phyloP scores from a whole-genome alignment of 305 asterid genomes.

The Fraxinus nigra region DNA sequence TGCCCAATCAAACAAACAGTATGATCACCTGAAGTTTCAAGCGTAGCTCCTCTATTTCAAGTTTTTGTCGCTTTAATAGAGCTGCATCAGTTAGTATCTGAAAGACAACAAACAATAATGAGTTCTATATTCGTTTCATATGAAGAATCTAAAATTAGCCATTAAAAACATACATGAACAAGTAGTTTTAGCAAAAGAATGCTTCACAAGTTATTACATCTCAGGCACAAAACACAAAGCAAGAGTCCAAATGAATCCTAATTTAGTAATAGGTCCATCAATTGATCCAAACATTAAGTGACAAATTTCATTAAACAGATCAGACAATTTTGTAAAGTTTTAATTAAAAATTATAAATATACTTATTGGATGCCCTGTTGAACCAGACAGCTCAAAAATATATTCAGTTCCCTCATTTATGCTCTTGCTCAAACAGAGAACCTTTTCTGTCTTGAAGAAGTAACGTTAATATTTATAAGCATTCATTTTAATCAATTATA shows the following conservation, averaged over 20 bases:
- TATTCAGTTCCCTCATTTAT: background rate
- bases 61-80: constrained; percentile 77
- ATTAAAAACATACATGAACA: background rate
- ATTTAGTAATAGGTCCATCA: background rate
- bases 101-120: constrained; percentile 22
- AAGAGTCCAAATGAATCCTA: background rate
- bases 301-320: background rate
- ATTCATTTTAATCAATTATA: background rate
- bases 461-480: background rate
- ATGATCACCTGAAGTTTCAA: constrained; percentile 76
- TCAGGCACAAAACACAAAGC: constrained; percentile 1
- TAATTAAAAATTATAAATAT: background rate
- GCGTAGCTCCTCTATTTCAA: constrained; percentile 86
- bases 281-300: background rate
- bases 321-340: background rate
- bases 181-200: background rate
- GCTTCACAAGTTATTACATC: background rate
- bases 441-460: constrained; percentile 1
- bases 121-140: constrained; percentile 15
- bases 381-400: background rate
- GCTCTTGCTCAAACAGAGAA: background rate
- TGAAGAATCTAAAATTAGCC: constrained; percentile 7
- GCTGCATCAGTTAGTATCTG: constrained; percentile 97
- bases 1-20: constrained; percentile 9
- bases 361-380: background rate